Evolutionary conservation across 1,284 basidiomycete genomes (phyloP), one percentile per base, ranked within the genome.

Genomic region (Trametes polyzona): DNA sequence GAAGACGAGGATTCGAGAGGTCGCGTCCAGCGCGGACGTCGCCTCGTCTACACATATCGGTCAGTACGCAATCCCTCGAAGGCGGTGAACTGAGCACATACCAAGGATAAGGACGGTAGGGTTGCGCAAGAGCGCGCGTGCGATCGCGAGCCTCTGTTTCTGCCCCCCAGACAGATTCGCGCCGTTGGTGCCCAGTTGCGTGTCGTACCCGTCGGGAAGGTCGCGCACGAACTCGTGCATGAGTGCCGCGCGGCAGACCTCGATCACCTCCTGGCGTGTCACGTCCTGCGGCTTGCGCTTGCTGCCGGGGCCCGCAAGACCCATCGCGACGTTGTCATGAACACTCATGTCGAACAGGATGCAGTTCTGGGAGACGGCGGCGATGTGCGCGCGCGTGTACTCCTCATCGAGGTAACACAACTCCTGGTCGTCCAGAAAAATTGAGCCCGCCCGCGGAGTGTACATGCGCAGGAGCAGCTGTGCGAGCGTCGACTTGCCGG

Each of bases 11-110:
- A 94, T 79, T 21, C 95, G 88, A 2, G 94, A 92, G 0, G 90
- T 91, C 19, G 89, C 84, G 74, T 99, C 97, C 55, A 99, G 83
- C 5, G 96, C 96, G 1, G 95, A 97, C 6, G 96, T 98, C 1
- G 94, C 92, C 78, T 99, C 97, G 69, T 99, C 97, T 96, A 70
- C 3, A 19, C 64, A 55, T 33, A 41, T 14, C 49, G 16, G 29
- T 41, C 30, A 54, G 30, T 23, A 47, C 30, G 19, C 19, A 35
- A 27, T 23, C 33, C 47, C 27, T 3, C 9, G 53, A 16, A 42
- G 21, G 35, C 17, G 23, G 49, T 51, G 19, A 54, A 14, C 24
- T 19, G 2, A 52, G 21, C 52, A 81, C 87, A 62, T 60, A 95
- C 94, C 94, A 30, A 99, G 87, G 68, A 99, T 91, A 60, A 99